Base-by-base conservation (phyloP, 1,139 yeast species). In the Candida pseudocylindracea region DNA sequence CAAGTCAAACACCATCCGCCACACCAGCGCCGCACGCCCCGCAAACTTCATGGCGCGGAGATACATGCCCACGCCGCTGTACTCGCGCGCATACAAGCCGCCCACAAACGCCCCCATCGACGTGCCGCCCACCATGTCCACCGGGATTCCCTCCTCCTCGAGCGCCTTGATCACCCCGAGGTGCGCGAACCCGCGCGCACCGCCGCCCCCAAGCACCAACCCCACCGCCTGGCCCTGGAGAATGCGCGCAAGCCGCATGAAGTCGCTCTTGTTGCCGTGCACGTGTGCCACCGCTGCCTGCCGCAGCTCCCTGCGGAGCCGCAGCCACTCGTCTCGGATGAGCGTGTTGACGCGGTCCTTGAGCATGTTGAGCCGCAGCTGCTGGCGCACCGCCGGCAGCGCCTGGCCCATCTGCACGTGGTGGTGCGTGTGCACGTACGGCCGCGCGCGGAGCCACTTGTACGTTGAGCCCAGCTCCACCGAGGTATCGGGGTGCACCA, bases 51-150 rank as follows among this genome's bases (percentile, higher is more conserved):
- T 88, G 3, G 91, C 74, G 36, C 93, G 60, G 1, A 94, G 95
- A 48, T 76, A 83, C 28, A 83, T 78, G 0, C 94, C 85, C 7
- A 88, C 93, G 28, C 80, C 55, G 45, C 85, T 93, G 44, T 85
- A 80, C 37, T 88, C 96, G 41, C 72, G 69, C 0, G 96, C 98
- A 46, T 88, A 88, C 15, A 88, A 53, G 0, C 96, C 98, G 12
- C 98, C 98, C 28, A 88, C 81, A 53, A 88, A 81, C 0, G 96
- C 70, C 0, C 98, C 98, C 35, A 88, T 88, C 0, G 95, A 83
- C 0, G 98, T 88, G 5, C 98, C 98, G 1, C 98, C 98, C 35
- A 88, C 70, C 38, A 85, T 60, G 51, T 88, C 98, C 31, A 88
- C 72, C 0, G 98, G 98, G 8, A 88, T 79, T 0, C 95, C 96